Evolutionary conservation across 2,329 filamentous ascomycete species (phyloP).

Genomic region (Neurospora sp.): DNA sequence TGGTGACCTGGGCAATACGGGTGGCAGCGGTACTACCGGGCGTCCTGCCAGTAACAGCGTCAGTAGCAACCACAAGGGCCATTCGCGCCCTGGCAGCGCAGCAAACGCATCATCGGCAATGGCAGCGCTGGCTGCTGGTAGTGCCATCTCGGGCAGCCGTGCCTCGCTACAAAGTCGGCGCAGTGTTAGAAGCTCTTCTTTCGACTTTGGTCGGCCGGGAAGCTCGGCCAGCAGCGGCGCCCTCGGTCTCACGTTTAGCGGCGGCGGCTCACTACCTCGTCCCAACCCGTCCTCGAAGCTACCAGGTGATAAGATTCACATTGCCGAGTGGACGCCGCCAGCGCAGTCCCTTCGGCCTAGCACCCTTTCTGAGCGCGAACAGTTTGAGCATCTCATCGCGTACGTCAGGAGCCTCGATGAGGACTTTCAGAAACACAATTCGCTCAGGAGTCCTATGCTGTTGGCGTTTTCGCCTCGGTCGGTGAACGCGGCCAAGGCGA

Average conservation of each 20-base stretch:
- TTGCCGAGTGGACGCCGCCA: slow-evolving; percentile 83
- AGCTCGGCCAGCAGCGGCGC: slow-evolving; percentile 29
- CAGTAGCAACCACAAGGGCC: slow-evolving; percentile 24
- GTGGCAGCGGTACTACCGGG: slow-evolving; percentile 16
- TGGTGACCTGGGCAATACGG: slow-evolving; percentile 14
- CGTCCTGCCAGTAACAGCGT: slow-evolving; percentile 10
- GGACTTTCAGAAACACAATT: slow-evolving; percentile 79
- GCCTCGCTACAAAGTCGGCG: slow-evolving; percentile 35
- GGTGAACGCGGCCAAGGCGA: slow-evolving; percentile 69
- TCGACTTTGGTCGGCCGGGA: slow-evolving; percentile 52
- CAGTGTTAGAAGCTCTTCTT: slow-evolving; percentile 42
- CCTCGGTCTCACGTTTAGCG: slow-evolving; percentile 5
- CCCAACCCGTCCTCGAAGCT: slow-evolving; percentile 37
- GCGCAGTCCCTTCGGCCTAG: slow-evolving; percentile 84
- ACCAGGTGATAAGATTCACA: slow-evolving; percentile 73
- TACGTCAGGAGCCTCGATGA: slow-evolving; percentile 83
- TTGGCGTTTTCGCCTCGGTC: slow-evolving; percentile 82
- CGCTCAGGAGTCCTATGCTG: slow-evolving; percentile 76
- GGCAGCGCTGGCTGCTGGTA: background rate
- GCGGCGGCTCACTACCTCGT: slow-evolving; percentile 8
- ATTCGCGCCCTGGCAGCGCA: slow-evolving; percentile 41
- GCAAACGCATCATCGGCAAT: slow-evolving; percentile 22
- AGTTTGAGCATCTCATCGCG: slow-evolving; percentile 60
- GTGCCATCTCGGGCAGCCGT: slow-evolving; percentile 10
- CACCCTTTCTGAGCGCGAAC: slow-evolving; percentile 66